Evolutionary conservation across 352 stramenopile species (phyloP).

Genomic region (Saprolegnia parasitica): DNA sequence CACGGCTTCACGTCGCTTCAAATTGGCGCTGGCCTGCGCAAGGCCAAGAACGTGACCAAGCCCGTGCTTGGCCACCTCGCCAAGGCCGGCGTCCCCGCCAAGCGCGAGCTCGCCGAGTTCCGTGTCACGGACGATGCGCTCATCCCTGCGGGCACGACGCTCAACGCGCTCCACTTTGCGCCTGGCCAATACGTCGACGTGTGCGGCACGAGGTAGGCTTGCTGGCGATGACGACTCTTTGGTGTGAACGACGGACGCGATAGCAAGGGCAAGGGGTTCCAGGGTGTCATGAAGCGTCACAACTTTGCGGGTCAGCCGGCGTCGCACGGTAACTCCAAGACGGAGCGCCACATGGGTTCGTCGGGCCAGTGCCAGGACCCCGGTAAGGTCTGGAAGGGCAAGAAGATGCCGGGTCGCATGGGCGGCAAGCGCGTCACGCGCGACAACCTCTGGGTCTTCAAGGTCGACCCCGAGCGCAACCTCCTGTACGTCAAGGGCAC

Average conservation of each 20-base stretch:
- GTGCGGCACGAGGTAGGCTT: constrained; percentile 54
- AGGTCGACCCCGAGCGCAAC: constrained; percentile 90
- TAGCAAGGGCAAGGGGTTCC: constrained; percentile 85
- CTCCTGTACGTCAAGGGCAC: constrained; percentile 92
- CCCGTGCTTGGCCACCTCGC: constrained; percentile 88
- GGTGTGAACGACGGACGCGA: too few relatives aligned
- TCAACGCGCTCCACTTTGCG: constrained; percentile 97
- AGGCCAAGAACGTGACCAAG: constrained; percentile 94
- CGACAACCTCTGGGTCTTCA: constrained; percentile 93
- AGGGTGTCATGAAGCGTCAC: constrained; percentile 98
- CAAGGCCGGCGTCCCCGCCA: constrained; percentile 89
- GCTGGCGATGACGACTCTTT: too few relatives aligned
- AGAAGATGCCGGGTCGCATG: constrained; percentile 99
- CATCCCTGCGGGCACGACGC: constrained; percentile 82
- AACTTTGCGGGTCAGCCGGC: constrained; percentile 95
- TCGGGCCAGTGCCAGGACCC: constrained; percentile 98
- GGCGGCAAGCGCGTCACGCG: constrained; percentile 91
- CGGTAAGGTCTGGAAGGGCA: constrained; percentile 98
- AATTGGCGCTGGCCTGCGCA: constrained; percentile 94
- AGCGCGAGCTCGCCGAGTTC: constrained; percentile 95
- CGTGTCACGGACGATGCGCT: constrained; percentile 87
- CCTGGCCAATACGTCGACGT: constrained; percentile 98
- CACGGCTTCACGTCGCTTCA: constrained; percentile 95
- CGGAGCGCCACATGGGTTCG: constrained; percentile 94
- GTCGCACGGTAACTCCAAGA: constrained; percentile 97